These are phyloP conservation scores for Russula sp. DNA, from an alignment of 768 basidiomycete species.

Conservation along the genomic window DNA sequence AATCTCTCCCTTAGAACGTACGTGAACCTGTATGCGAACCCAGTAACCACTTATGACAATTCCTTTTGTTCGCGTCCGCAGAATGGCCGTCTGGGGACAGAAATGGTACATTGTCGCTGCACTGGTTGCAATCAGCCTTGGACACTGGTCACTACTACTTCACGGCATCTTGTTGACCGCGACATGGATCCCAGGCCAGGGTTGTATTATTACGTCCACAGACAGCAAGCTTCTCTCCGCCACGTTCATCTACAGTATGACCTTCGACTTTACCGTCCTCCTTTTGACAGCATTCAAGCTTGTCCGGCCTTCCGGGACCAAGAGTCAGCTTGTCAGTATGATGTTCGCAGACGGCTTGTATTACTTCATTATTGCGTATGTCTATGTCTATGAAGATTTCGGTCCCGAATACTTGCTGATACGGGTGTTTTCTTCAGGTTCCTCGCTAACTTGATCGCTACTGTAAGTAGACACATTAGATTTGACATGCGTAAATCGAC, in stretches of 20 bases:
- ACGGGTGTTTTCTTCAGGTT: conserved; percentile 29
- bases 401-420: conserved; percentile 27
- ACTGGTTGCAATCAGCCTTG: conserved; percentile 52
- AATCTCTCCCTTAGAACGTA: conserved; percentile 44
- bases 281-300: conserved; percentile 57
- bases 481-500: background rate
- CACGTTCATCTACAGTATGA: conserved; percentile 74
- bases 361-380: conserved; percentile 71
- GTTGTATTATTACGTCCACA: conserved; percentile 53
- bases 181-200: conserved; percentile 43
- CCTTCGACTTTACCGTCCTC: conserved; percentile 60
- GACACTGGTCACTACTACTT: conserved; percentile 66
- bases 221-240: conserved; percentile 60
- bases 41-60: background rate
- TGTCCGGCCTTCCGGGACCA: conserved; percentile 28
- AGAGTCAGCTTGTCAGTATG: conserved; percentile 50
- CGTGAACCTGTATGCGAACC: conserved; percentile 21
- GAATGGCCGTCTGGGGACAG: conserved; percentile 63
- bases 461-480: conserved; percentile 22
- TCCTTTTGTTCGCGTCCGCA: conserved; percentile 17
- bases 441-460: conserved; percentile 38
- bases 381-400: conserved; percentile 23
- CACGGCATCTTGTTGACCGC: conserved; percentile 63
- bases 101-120: conserved; percentile 45
- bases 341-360: conserved; percentile 69